phyloP scores from a whole-genome alignment of 768 basidiomycete genomes.

The Suillus tomentosus region DNA sequence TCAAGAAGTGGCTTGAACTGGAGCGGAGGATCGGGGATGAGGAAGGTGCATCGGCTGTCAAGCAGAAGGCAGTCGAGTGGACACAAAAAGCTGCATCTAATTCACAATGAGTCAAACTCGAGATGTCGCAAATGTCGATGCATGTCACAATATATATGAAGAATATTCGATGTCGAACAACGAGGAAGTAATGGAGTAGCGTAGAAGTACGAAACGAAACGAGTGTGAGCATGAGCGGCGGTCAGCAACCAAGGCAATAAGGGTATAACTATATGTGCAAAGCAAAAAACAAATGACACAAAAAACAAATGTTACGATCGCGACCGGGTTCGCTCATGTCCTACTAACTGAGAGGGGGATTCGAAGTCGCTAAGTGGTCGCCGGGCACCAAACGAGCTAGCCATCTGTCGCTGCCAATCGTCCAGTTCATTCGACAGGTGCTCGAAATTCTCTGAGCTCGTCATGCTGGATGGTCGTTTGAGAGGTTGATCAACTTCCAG shows the following conservation, averaged over 20 bases:
- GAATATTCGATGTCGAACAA: conserved; percentile 34
- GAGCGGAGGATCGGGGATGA: conserved; percentile 88
- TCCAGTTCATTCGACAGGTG: conserved; percentile 80
- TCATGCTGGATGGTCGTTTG: conserved; percentile 68
- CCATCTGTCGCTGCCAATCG: conserved; percentile 84
- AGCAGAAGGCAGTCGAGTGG: conserved; percentile 91
- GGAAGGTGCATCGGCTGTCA: conserved; percentile 77
- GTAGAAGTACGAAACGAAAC: conserved; percentile 50
- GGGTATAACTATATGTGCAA: conserved; percentile 40
- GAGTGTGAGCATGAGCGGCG: conserved; percentile 46
- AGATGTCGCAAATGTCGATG: conserved; percentile 24
- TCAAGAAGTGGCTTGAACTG: conserved; percentile 96
- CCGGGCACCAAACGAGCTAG: conserved; percentile 75
- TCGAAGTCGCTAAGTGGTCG: conserved; percentile 76
- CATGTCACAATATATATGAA: conserved; percentile 39
- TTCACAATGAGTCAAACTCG: conserved; percentile 28
- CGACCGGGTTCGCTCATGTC: conserved; percentile 63
- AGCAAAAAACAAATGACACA: conserved; percentile 19
- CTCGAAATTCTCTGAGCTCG: conserved; percentile 86
- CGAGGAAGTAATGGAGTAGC: conserved; percentile 38
- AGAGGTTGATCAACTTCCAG: conserved; percentile 87
- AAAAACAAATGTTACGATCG: conserved; percentile 40
- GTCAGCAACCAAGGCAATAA: conserved; percentile 39
- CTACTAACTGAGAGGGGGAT: conserved; percentile 44
- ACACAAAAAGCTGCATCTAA: conserved; percentile 56